Base-by-base conservation (phyloP, 2,329 filamentous ascomycete species). In the Zymoseptoria brevis region DNA sequence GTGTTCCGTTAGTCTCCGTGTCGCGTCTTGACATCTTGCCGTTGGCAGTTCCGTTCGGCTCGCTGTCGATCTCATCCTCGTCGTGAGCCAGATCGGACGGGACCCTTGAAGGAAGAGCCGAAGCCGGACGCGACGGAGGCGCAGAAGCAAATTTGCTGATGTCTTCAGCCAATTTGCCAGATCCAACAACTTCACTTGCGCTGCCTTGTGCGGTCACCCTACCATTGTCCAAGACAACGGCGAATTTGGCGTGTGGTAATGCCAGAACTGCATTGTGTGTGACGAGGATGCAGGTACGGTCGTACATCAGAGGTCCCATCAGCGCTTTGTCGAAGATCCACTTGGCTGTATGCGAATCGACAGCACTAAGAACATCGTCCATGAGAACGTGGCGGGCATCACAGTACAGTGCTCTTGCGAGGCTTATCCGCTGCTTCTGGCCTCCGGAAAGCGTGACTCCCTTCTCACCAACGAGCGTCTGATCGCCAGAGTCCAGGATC, bases 281-380 rank as follows among this genome's bases (percentile, higher is more conserved):
- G 41, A 99, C 93, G 50, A 99, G 81, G 57, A 99, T 90, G 73
- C 94, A 97, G 26, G 94, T 97, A 50, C 94, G 86, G 69, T 86
- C 81, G 59, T 82, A 78, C 94, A 99, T 97, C 55, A 99, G 76
- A 5, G 90, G 89, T 1, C 94, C 94, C 67, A 87, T 87, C 64
- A 99, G 87, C 60, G 92, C 96, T 74, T 96, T 88, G 71, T 88
- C 88, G 76, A 97, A 97, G 66, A 99, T 97, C 87, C 95, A 96
- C 73, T 96, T 95, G 1, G 92, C 92, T 0, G 94, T 97, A 69
- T 99, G 94, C 3, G 94, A 95, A 73, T 99, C 94, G 35, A 99
- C 94, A 26, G 94, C 94, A 71, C 92, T 96, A 50, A 99, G 81
- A 64, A 95, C 96, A 73, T 99, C 94, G 70, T 99, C 94, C 54